phyloP scores from a whole-genome alignment of 768 basidiomycete genomes.

The Xerocomus brunneocitrinus region DNA sequence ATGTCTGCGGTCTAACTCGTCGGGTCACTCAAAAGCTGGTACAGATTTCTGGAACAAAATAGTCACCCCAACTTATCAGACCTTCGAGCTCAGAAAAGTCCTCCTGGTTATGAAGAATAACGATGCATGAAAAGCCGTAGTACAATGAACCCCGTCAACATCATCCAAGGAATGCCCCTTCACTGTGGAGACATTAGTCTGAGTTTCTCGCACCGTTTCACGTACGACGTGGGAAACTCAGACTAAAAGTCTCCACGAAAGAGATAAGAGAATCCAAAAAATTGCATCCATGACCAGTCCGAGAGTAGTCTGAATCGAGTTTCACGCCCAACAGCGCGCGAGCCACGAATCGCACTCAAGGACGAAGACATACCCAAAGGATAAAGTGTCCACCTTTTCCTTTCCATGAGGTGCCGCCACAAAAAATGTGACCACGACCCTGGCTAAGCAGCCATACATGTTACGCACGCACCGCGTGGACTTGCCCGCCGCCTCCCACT shows the following conservation, averaged over 20 bases:
- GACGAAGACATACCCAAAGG: neutral
- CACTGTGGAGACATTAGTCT: neutral
- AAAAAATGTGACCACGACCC: neutral
- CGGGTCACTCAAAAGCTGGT: no score
- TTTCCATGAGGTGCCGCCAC: conserved; percentile 4
- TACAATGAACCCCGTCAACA: neutral
- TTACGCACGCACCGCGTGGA: neutral
- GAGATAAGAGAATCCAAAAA: conserved; percentile 15
- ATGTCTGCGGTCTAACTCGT: no score
- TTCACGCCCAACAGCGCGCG: conserved; percentile 7
- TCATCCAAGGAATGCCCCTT: neutral
- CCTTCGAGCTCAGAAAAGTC: no score
- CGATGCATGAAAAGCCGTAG: neutral
- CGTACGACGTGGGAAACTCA: neutral
- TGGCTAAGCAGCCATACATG: neutral
- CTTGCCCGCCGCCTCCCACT: neutral
- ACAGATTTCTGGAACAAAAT: no score
- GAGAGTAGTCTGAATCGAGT: conserved; percentile 14
- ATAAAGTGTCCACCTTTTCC: conserved; percentile 4
- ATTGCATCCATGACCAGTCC: conserved; percentile 6
- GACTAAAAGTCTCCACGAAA: conserved; percentile 13
- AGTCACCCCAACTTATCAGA: no score
- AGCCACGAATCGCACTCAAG: conserved; percentile 17
- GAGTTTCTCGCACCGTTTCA: neutral
- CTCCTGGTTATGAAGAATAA: neutral